Evolutionary conservation across 495 filamentous ascomycete species (phyloP), one percentile per base, ranked within the genome.

Genomic region (Thermochaetoides thermophila): DNA sequence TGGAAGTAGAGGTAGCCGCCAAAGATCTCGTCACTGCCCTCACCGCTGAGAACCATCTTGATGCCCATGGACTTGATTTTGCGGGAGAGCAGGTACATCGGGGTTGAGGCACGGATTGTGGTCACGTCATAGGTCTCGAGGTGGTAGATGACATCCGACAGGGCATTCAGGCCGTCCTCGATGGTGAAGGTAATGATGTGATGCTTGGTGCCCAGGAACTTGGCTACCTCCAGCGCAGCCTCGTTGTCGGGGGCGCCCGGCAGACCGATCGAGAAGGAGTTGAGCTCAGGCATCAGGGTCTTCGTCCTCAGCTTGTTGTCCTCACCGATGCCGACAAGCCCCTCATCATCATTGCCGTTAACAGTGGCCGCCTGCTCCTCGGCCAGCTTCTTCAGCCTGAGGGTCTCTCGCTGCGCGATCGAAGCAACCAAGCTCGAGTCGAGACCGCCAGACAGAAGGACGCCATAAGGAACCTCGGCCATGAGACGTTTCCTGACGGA

Each of bases 41-140:
- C 89, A 35, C 89, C 89, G 50, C 78, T 85, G 26, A 97, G 69
- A 37, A 97, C 89, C 89, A 97, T 97, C 73, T 97, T 97, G 35
- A 97, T 83, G 40, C 89, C 91, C 71, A 94, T 78, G 12, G 84
- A 89, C 68, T 97, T 97, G 67, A 97, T 96, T 64, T 96, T 97
- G 48, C 89, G 79, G 42, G 81, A 84, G 10, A 97, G 74, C 32
- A 97, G 69, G 63, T 92, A 97, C 89, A 97, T 97, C 35, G 89
- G 89, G 5, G 89, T 97, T 13, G 91, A 96, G 25, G 89, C 89
- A 57, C 89, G 84, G 55, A 97, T 93, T 11, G 89, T 97, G 35
- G 89, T 97, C 11, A 97, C 91, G 59, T 97, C 89, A 61, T 81
- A 97, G 11, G 83, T 83, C 66, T 97, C 89, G 37, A 97, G 73